Base-by-base conservation (phyloP, 345 rosid genomes). In the Eucalyptus tenuipes region DNA sequence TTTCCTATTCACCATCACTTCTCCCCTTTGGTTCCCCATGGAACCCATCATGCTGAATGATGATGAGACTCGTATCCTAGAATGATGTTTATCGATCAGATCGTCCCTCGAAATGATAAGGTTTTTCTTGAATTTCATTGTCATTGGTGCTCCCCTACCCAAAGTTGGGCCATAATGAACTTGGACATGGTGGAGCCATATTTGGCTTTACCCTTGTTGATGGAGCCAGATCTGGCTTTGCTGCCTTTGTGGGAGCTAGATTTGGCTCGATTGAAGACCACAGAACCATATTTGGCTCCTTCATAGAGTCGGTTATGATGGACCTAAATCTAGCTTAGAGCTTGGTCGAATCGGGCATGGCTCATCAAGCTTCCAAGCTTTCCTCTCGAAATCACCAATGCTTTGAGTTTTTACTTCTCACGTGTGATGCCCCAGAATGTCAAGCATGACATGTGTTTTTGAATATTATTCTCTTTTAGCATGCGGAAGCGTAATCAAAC, bases 1-100 rank as follows among this genome's bases (percentile, higher is more conserved):
- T 71, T 20, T 10, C 13, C 4, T 0, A 1, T 33, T 11, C 5
- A 17, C 42, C 80, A 10, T 31, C 6, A 5, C 20, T n/a, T 14
- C 75, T 66, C 37, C 20, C 79, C 17, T 31, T 16, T 0, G 13
- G 3, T 14, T 31, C 22, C 10, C 42, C 3, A 33, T 3, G 22
- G 42, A 68, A 31, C 42, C 42, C 79, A 68, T 17, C 22, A 15
- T 0, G 2, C 9, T 7, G 3, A 17, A 10, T 13, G 0, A 68
- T 5, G 13, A 33, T 5, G 13, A 68, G 80, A 68, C 25, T 33
- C 11, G 1, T 18, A 7, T 5, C 17, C 42, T 17, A 17, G 40
- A n/a, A n/a, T 64, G 40, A 14, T 5, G 9, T 64, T 64, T 29
- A n/a, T 29, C 37, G 0, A 64, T 13, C 2, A 12, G 1, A 16